Conservation (phyloP, 106 monocot species). For the Gastrodia elata region DNA sequence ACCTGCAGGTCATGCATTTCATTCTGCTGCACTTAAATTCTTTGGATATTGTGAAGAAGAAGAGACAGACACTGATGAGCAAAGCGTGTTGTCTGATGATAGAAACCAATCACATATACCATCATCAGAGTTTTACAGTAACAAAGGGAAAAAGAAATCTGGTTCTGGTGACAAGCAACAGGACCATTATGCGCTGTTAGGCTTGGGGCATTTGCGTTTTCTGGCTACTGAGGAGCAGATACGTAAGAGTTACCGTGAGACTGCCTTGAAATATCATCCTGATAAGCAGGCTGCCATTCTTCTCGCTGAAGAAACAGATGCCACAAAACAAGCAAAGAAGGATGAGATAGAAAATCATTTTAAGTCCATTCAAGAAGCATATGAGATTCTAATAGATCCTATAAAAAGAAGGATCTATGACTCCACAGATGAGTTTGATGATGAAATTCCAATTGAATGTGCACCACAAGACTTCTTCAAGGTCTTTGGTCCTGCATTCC, state of each 20-base stretch:
- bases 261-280: conserved; percentile 88
- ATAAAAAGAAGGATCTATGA: conserved; percentile 84
- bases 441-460: conserved; percentile 83
- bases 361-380: conserved; percentile 87
- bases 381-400: conserved; percentile 85
- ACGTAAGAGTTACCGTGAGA: conserved; percentile 78
- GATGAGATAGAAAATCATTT: conserved; percentile 82
- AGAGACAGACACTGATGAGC: conserved; percentile 61
- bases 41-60: conserved; percentile 54
- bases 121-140: conserved; percentile 50
- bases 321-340: conserved; percentile 43
- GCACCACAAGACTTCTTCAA: conserved; percentile 76
- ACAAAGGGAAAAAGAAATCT: conserved; percentile 73
- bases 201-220: conserved; percentile 74
- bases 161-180: conserved; percentile 47
- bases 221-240: conserved; percentile 94
- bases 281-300: conserved; percentile 80
- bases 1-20: conserved; percentile 89
- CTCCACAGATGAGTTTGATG: conserved; percentile 93
- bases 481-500: conserved; percentile 80
- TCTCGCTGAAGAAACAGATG: conserved; percentile 67
- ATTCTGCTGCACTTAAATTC: conserved; percentile 59
- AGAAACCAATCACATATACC: conserved; percentile 44
- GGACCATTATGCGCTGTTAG: conserved; percentile 83
- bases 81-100: conserved; percentile 63